Conservation (phyloP, 2,329 filamentous ascomycete genomes). For the Onygena corvina region DNA sequence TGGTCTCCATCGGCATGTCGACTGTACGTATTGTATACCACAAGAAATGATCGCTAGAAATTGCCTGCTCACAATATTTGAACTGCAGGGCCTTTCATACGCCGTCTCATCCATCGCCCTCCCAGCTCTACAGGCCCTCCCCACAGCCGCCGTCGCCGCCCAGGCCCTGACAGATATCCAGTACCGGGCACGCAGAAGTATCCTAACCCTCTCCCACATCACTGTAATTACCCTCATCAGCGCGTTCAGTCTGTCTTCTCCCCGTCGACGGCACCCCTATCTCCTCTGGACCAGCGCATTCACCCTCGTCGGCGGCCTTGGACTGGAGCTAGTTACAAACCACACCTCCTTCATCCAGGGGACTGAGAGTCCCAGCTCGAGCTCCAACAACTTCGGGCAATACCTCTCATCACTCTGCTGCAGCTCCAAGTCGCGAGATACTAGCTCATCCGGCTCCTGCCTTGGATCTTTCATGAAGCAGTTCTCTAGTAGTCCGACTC, state of each 20-base stretch:
- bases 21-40: slow-evolving; percentile 51
- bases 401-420: slow-evolving; percentile 10
- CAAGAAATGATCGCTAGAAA: neutral
- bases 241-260: slow-evolving; percentile 65
- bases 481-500: neutral
- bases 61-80: slow-evolving; percentile 10
- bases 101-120: slow-evolving; percentile 66
- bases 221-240: slow-evolving; percentile 61
- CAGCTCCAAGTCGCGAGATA: neutral
- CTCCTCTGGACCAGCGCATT: slow-evolving; percentile 72
- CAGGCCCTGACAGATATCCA: slow-evolving; percentile 59
- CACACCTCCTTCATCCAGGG: slow-evolving; percentile 41
- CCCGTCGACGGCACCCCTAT: slow-evolving; percentile 70
- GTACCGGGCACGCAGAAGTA: slow-evolving; percentile 50
- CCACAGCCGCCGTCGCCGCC: slow-evolving; percentile 58
- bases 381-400: neutral
- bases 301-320: slow-evolving; percentile 33
- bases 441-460: slow-evolving; percentile 1
- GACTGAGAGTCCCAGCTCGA: neutral
- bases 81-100: slow-evolving; percentile 68
- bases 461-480: neutral
- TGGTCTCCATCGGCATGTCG: slow-evolving; percentile 72
- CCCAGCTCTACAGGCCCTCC: slow-evolving; percentile 67
- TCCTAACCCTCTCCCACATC: slow-evolving; percentile 55
- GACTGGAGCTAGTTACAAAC: slow-evolving; percentile 62